These are phyloP conservation scores for Murraya paniculata DNA, from an alignment of 345 rosid genomes.

Conservation along the genomic window DNA sequence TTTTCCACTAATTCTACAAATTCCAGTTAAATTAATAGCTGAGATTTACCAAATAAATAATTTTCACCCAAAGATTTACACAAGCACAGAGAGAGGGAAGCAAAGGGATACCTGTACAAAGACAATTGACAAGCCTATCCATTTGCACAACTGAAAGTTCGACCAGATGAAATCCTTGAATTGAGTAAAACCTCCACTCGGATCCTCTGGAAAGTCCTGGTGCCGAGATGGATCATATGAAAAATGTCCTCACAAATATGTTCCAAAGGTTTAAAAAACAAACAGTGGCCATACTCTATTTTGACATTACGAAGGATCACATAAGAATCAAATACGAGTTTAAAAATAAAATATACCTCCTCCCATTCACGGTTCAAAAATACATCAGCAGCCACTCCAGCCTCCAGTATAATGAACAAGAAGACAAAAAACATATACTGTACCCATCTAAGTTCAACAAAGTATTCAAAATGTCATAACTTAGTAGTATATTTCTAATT, in stretches of 20 bases:
- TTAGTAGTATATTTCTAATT: no score
- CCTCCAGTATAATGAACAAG: slow-evolving; percentile 72
- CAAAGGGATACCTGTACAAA: slow-evolving; percentile 53
- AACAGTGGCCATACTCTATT: not conserved
- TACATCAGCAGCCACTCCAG: slow-evolving; percentile 68
- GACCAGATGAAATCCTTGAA: slow-evolving; percentile 65
- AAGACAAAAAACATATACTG: slow-evolving; percentile 78
- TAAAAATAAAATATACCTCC: slow-evolving; percentile 42
- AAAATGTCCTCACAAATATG: not conserved
- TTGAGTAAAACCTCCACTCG: slow-evolving; percentile 60
- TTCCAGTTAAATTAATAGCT: not conserved
- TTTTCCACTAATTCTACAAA: not conserved
- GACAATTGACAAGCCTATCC: slow-evolving; percentile 77
- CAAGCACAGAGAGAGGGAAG: not conserved
- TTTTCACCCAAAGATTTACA: not conserved
- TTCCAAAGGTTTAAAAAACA: not conserved
- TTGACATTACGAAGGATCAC: not conserved
- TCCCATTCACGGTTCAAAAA: slow-evolving; percentile 79
- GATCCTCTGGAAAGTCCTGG: slow-evolving; percentile 91
- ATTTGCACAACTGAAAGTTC: slow-evolving; percentile 75
- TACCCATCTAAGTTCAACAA: slow-evolving; percentile 29
- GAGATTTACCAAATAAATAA: not conserved
- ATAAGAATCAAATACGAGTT: not conserved
- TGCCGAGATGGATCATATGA: slow-evolving; percentile 16
- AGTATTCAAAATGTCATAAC: not conserved